Percentiles rank a stretch among this genome's conserved stretches.
Conservation (phyloP, 2,329 filamentous ascomycete genomes). For the Malbranchea zuffiana region DNA sequence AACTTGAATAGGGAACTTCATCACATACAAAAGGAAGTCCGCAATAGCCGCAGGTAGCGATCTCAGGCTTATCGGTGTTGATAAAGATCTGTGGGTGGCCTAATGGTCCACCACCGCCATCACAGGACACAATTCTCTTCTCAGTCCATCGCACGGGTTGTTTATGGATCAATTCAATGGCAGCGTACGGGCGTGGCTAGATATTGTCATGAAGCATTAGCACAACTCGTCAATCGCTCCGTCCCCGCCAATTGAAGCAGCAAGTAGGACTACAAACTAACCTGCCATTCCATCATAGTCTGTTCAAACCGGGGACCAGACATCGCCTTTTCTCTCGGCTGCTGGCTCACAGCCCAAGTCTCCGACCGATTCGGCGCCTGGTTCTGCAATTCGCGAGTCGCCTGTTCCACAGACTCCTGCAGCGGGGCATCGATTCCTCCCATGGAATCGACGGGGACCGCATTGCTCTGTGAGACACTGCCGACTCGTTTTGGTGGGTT, state of each 20-base stretch:
- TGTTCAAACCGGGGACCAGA: constrained; percentile 91
- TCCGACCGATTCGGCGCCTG: constrained; percentile 79
- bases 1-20: constrained; percentile 12
- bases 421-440: constrained; percentile 41
- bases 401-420: constrained; percentile 45
- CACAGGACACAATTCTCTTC: constrained; percentile 69
- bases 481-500: constrained; percentile 39
- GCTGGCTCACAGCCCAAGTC: constrained; percentile 80
- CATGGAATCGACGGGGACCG: constrained; percentile 41
- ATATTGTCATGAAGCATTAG: not conserved
- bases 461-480: constrained; percentile 51
- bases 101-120: constrained; percentile 79
- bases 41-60: constrained; percentile 82
- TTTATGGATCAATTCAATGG: constrained; percentile 92
- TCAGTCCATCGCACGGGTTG: constrained; percentile 90
- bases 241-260: not conserved
- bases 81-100: constrained; percentile 94
- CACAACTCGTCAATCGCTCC: not conserved
- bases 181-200: constrained; percentile 77
- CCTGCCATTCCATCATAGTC: constrained; percentile 86
- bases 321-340: constrained; percentile 73
- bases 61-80: constrained; percentile 95
- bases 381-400: constrained; percentile 46
- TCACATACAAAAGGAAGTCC: constrained; percentile 76
- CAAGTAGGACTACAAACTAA: constrained; percentile 46